Evolutionary conservation across 176 grass and related monocot species (phyloP).

Genomic region (Eragrostis curvula): DNA sequence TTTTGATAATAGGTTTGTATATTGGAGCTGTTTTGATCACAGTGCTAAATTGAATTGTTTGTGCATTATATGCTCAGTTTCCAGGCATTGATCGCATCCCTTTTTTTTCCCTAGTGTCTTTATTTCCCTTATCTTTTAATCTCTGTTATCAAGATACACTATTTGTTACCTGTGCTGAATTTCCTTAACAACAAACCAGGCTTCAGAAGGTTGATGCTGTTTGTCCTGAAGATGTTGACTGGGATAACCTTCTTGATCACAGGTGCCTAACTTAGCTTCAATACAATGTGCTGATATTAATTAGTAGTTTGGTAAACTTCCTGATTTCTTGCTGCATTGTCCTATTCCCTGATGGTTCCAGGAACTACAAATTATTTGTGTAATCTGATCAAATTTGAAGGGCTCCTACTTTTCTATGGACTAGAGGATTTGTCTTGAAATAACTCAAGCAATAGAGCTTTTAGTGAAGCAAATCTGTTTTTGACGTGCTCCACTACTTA

Average conservation of each 20-base stretch:
- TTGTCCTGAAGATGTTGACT: conserved; percentile 85
- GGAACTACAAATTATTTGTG: not conserved
- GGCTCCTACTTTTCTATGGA: not conserved
- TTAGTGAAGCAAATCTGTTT: not conserved
- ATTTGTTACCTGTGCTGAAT: conserved; percentile 25
- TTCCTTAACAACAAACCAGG: conserved; percentile 48
- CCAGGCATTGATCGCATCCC: not conserved
- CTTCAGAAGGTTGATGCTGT: conserved; percentile 63
- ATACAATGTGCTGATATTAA: conserved; percentile 12
- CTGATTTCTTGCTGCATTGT: conserved; percentile 44
- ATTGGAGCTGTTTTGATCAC: not conserved
- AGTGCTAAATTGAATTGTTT: not conserved
- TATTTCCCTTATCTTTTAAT: conserved; percentile 33
- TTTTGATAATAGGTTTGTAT: not conserved
- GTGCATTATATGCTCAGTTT: not conserved
- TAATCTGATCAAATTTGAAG: not conserved
- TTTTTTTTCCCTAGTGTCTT: not conserved
- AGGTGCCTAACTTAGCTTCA: conserved; percentile 47
- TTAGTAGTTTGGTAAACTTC: conserved; percentile 81
- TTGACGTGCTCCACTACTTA: too few relatives aligned
- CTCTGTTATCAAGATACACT: conserved; percentile 3
- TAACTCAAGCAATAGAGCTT: not conserved
- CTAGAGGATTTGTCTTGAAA: not conserved
- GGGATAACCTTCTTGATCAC: conserved; percentile 83
- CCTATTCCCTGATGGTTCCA: too few relatives aligned